Percentiles rank a stretch among this genome's conserved stretches.
phyloP scores from a whole-genome alignment of 805 yeast species.

The Yamadazyma endophytica region DNA sequence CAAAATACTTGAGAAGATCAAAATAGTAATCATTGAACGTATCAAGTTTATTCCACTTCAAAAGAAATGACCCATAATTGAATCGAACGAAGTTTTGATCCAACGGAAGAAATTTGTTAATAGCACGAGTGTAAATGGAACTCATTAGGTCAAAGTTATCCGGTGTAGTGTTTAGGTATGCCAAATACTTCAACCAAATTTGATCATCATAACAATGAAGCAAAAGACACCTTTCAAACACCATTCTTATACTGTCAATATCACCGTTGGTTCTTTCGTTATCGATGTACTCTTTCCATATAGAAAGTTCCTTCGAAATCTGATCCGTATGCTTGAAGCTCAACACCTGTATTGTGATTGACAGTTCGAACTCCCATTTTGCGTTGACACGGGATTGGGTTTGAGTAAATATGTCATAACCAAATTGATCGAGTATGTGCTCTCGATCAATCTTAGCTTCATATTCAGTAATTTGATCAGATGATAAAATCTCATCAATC shows the following conservation, averaged over 20 bases:
- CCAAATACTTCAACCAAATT: conserved; percentile 67
- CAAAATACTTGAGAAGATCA: conserved; percentile 19
- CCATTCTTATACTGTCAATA: conserved; percentile 1
- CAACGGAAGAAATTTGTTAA: conserved; percentile 34
- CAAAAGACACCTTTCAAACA: conserved; percentile 72
- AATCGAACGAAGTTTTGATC: conserved; percentile 19
- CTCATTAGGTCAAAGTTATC: conserved; percentile 27
- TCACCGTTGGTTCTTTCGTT: conserved; percentile 35
- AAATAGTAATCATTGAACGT: conserved; percentile 24
- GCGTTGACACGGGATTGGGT: conserved; percentile 52
- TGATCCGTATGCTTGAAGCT: conserved; percentile 33
- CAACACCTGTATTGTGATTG: conserved; percentile 55
- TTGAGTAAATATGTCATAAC: conserved; percentile 36
- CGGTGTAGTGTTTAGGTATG: conserved; percentile 41
- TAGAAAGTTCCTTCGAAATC: conserved; percentile 38
- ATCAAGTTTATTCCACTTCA: conserved; percentile 14
- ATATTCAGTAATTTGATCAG: conserved; percentile 14
- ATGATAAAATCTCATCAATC: conserved; percentile 21
- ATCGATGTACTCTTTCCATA: conserved; percentile 64
- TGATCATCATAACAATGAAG: conserved; percentile 58
- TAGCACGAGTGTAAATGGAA: conserved; percentile 50
- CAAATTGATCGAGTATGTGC: conserved; percentile 40
- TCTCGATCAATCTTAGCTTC: conserved; percentile 24
- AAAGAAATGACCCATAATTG: conserved; percentile 21
- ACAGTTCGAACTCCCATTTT: conserved; percentile 72